These are phyloP conservation scores for Talaromyces nanjingensis DNA, from an alignment of 495 filamentous ascomycete species.

Conservation along the genomic window DNA sequence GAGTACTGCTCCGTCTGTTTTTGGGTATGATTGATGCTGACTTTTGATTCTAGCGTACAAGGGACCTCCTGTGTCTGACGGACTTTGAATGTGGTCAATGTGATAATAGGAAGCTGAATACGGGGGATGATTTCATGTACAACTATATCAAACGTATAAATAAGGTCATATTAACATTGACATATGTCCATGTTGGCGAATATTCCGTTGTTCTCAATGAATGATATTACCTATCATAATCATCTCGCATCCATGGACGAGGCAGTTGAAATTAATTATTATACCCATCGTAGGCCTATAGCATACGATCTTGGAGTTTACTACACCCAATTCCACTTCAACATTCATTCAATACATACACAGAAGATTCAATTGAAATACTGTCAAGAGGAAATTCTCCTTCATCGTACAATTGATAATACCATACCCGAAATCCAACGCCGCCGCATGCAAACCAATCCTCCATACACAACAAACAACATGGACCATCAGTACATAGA, in stretches of 20 bases:
- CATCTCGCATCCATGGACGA: too few relatives aligned
- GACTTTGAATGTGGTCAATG: constrained; percentile 13
- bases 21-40: neutral
- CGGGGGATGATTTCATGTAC: neutral
- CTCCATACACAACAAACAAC: neutral
- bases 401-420: neutral
- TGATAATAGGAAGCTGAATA: neutral
- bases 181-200: too few relatives aligned
- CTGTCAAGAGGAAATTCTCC: neutral
- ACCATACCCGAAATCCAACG: neutral
- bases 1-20: constrained; percentile 14
- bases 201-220: too few relatives aligned
- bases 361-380: neutral
- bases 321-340: too few relatives aligned
- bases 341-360: neutral
- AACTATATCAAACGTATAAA: neutral
- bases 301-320: too few relatives aligned
- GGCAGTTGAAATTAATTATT: too few relatives aligned
- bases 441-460: neutral
- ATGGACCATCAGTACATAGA: neutral
- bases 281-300: too few relatives aligned
- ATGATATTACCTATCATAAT: too few relatives aligned
- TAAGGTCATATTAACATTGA: neutral
- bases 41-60: constrained; percentile 29
- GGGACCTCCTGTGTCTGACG: constrained; percentile 40